Conservation (phyloP, 108 stramenopile genomes). For the Nitzschia sp. region DNA sequence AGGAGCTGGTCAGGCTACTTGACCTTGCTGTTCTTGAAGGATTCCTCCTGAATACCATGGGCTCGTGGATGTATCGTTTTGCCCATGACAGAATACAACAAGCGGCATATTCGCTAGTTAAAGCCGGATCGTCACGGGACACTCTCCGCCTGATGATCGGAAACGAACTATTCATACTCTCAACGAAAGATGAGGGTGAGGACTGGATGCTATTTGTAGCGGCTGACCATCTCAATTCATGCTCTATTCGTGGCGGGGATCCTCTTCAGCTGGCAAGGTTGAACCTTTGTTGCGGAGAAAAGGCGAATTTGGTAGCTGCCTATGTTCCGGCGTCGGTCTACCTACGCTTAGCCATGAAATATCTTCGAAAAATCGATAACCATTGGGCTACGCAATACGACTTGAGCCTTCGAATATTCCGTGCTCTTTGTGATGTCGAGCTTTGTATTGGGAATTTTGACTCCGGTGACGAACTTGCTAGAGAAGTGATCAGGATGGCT, state of each 20-base stretch:
- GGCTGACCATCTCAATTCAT: constrained; percentile 33
- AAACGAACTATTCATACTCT: constrained; percentile 32
- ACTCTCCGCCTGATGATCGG: constrained; percentile 49
- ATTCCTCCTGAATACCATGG: constrained; percentile 18
- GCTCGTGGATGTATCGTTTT: constrained; percentile 39
- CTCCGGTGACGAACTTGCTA: constrained; percentile 13
- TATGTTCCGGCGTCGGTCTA: constrained; percentile 35
- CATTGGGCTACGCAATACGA: constrained; percentile 45
- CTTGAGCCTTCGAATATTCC: constrained; percentile 26
- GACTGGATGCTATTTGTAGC: constrained; percentile 44
- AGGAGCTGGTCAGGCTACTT: constrained; percentile 23
- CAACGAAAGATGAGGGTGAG: background rate
- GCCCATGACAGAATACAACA: constrained; percentile 61
- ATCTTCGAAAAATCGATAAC: constrained; percentile 16
- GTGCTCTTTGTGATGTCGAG: constrained; percentile 25
- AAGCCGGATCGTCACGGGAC: constrained; percentile 26
- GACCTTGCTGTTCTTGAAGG: constrained; percentile 34
- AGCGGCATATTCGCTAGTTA: constrained; percentile 51
- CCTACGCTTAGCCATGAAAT: constrained; percentile 21
- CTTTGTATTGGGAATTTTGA: constrained; percentile 31
- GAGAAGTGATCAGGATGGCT: constrained; percentile 10
- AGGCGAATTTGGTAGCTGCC: constrained; percentile 21
- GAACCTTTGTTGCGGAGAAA: constrained; percentile 34
- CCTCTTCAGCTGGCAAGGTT: constrained; percentile 17
- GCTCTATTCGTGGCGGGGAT: constrained; percentile 1